Percentiles rank a stretch among this genome's conserved stretches.
phyloP scores from a whole-genome alignment of 257 asterid genomes.

The Solanum infundibuliforme region DNA sequence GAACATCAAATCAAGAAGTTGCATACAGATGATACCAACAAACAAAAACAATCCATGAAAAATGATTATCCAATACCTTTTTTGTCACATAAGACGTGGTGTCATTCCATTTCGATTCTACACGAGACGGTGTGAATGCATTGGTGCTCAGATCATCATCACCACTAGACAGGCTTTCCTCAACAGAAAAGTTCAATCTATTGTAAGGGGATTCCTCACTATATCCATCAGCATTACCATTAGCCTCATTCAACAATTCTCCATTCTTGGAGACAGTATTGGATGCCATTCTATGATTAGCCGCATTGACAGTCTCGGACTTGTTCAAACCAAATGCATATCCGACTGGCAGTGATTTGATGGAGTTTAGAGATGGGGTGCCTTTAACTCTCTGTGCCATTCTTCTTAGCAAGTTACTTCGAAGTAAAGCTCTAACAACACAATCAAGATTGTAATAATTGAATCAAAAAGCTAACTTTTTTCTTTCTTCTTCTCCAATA shows the following conservation, averaged over 20 bases:
- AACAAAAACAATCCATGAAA: not conserved
- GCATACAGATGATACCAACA: not conserved
- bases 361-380: constrained; percentile 40
- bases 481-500: constrained; percentile 28
- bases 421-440: constrained; percentile 29
- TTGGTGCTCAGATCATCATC: constrained; percentile 37
- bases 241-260: constrained; percentile 20
- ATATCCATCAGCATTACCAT: constrained; percentile 29
- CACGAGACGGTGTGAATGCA: constrained; percentile 22
- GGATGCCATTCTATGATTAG: constrained; percentile 19
- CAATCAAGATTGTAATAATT: constrained; percentile 31
- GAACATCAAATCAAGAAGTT: not conserved
- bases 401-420: constrained; percentile 9
- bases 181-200: constrained; percentile 33
- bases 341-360: constrained; percentile 69
- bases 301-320: constrained; percentile 5
- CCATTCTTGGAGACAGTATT: constrained; percentile 29
- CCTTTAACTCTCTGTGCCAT: constrained; percentile 44
- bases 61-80: constrained; percentile 37
- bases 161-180: constrained; percentile 33
- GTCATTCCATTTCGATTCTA: constrained; percentile 71
- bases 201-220: constrained; percentile 74
- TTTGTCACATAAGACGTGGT: constrained; percentile 58
- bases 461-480: constrained; percentile 56
- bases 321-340: constrained; percentile 24